Evolutionary conservation across 768 basidiomycete species (phyloP).

Genomic region (Leccinum uliginosum): DNA sequence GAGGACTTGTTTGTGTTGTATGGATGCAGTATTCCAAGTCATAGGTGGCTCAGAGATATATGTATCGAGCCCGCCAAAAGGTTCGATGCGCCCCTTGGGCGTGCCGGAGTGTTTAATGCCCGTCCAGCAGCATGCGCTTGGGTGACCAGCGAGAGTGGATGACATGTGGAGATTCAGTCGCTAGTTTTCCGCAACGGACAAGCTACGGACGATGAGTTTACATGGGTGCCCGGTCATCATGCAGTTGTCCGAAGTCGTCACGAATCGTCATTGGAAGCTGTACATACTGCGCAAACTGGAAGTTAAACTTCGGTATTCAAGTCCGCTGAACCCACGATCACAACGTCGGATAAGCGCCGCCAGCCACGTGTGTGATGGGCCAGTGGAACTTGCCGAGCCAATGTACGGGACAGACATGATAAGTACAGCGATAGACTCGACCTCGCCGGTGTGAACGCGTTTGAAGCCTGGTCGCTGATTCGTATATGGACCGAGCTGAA

Average conservation of each 20-base stretch:
- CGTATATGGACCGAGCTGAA: too few species aligned
- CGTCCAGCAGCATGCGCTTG: slow-evolving; percentile 47
- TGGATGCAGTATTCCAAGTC: not conserved
- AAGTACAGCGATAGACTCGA: too few species aligned
- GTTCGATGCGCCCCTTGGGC: slow-evolving; percentile 39
- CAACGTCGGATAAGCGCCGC: too few species aligned
- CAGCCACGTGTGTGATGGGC: too few species aligned
- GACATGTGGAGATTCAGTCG: not conserved
- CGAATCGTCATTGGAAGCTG: too few species aligned
- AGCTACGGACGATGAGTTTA: not conserved
- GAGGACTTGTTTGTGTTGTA: slow-evolving; percentile 39
- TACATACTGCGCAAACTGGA: not conserved
- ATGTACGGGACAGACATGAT: too few species aligned
- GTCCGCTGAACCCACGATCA: not conserved
- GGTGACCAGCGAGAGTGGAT: slow-evolving; percentile 34
- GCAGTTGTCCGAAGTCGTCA: not conserved
- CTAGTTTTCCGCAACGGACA: not conserved
- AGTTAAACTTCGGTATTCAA: too few species aligned
- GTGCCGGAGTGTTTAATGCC: slow-evolving; percentile 47
- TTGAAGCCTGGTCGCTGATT: too few species aligned
- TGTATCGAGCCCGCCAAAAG: slow-evolving; percentile 46
- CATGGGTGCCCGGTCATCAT: not conserved
- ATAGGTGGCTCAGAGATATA: slow-evolving; percentile 50
- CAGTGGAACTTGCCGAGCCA: too few species aligned
- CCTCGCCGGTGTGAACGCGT: too few species aligned